phyloP scores from a whole-genome alignment of 2,329 filamentous ascomycete genomes.

The Trichoderma atroviride region DNA sequence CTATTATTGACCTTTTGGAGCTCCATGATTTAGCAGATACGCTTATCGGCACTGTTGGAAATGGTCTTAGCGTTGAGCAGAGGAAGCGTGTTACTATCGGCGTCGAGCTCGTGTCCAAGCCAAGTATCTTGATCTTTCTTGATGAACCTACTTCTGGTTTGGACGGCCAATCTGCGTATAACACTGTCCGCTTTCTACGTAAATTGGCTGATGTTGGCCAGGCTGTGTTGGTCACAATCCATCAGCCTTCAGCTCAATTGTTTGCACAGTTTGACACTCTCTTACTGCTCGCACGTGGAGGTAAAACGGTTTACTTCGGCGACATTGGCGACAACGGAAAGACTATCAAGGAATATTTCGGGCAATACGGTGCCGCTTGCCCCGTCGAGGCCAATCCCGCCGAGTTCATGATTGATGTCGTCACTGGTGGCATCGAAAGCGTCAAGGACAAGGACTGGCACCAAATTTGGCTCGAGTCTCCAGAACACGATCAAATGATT shows the following conservation, averaged over 20 bases:
- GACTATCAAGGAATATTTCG: constrained; percentile 66
- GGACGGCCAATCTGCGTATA: constrained; percentile 69
- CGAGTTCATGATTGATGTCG: constrained; percentile 72
- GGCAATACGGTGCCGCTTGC: constrained; percentile 65
- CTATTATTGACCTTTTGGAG: constrained; percentile 69
- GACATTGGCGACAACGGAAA: constrained; percentile 61
- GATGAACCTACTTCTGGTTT: constrained; percentile 67
- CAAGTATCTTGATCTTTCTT: constrained; percentile 61
- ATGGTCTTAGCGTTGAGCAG: constrained; percentile 55
- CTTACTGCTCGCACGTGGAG: constrained; percentile 65
- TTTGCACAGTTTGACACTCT: constrained; percentile 70
- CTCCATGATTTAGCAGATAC: constrained; percentile 52
- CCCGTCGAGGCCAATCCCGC: constrained; percentile 67
- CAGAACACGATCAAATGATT: constrained; percentile 58
- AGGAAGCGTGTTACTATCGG: constrained; percentile 61
- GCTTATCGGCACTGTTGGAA: constrained; percentile 54
- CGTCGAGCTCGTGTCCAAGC: constrained; percentile 64
- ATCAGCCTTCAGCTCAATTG: constrained; percentile 68
- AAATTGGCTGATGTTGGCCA: constrained; percentile 69
- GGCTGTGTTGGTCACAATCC: constrained; percentile 69
- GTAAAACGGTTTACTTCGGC: constrained; percentile 68
- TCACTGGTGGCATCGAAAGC: constrained; percentile 50
- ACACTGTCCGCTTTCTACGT: constrained; percentile 66
- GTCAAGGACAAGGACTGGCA: constrained; percentile 62
- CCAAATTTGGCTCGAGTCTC: constrained; percentile 67